Evolutionary conservation across 305 asterid species (phyloP), one percentile per base, ranked within the genome.

Genomic region (Withania somnifera): DNA sequence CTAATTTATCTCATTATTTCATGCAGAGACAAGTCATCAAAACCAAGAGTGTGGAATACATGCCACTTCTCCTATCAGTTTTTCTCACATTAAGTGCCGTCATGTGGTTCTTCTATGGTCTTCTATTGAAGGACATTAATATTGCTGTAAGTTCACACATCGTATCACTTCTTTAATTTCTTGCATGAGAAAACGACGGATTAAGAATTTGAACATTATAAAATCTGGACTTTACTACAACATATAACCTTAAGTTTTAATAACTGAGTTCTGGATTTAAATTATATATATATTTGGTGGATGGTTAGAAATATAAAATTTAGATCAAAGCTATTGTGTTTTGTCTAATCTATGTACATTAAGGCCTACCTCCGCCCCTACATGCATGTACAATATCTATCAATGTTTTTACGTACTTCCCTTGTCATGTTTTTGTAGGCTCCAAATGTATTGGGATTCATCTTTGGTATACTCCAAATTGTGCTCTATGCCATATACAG

Each of bases 41-140:
- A 53, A 92, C 94, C 5, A 91, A 87, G 86, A 92, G 97, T 58
- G 98, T 91, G 8, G 92, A 92, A 56, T 90, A 88, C 87, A 93
- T 93, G 97, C 95, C 97, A 30, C 86, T 92, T 75, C 91, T 89
- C 45, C 89, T 92, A 11, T 93, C 94, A 26, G 87, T 89, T 32
- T 93, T 90, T 87, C 97, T 93, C 63, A 91, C 98, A 6, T 69
- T 93, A 61, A 93, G 97, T 57, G 97, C 97, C 0, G 93, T 93
- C 9, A 89, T 90, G 90, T 92, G 97, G 97, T 93, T 93, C 91
- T 93, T 93, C 88, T 93, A 90, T 11, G 97, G 95, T 83, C 77
- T 93, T 38, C 78, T 91, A 6, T 90, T 89, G 34, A 89, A 88
- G 47, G 98, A 93, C 82, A 85, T 82, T 58, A 89, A 91, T 82